A percentile compares a stretch with the other conserved stretches of the same genome.
Conservation (phyloP, 2,329 filamentous ascomycete species). For the Cercospora citrullina region DNA sequence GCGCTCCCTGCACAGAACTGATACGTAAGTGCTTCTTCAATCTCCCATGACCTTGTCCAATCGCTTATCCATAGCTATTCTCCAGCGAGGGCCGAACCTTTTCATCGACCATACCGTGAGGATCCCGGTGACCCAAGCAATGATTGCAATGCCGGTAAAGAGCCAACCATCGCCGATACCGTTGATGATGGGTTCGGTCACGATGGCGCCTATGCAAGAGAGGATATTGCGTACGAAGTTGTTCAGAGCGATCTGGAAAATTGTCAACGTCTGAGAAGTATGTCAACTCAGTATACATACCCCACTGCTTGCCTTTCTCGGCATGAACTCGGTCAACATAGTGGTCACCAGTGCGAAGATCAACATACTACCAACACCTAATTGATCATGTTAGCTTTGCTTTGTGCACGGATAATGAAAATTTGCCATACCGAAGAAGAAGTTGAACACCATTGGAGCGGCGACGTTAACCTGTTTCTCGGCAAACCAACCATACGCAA, state of each 20-base stretch:
- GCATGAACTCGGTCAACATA: slow-evolving; percentile 84
- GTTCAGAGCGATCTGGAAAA: slow-evolving; percentile 65
- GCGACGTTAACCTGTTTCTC: slow-evolving; percentile 55
- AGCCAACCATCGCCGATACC: slow-evolving; percentile 75
- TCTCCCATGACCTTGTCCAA: slow-evolving; percentile 29
- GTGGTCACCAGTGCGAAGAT: slow-evolving; percentile 73
- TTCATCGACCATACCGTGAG: slow-evolving; percentile 40
- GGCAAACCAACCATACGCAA: slow-evolving; percentile 77
- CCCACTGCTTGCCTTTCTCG: slow-evolving; percentile 66
- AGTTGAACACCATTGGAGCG: slow-evolving; percentile 39
- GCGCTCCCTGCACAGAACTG: background rate
- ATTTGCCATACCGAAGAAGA: slow-evolving; percentile 60
- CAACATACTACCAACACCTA: slow-evolving; percentile 65
- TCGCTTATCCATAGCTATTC: slow-evolving; percentile 35
- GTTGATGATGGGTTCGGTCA: slow-evolving; percentile 68
- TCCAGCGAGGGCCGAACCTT: slow-evolving; percentile 37
- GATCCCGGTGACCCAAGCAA: slow-evolving; percentile 33
- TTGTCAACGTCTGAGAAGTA: background rate
- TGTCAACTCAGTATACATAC: background rate
- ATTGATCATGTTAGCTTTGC: background rate
- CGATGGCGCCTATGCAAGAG: slow-evolving; percentile 67
- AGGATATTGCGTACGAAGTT: slow-evolving; percentile 81
- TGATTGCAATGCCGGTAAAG: slow-evolving; percentile 57
- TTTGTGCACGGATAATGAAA: background rate
- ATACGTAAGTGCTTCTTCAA: background rate